Conservation (phyloP, 2,329 filamentous ascomycete genomes). For the Fusarium oligoseptatum region DNA sequence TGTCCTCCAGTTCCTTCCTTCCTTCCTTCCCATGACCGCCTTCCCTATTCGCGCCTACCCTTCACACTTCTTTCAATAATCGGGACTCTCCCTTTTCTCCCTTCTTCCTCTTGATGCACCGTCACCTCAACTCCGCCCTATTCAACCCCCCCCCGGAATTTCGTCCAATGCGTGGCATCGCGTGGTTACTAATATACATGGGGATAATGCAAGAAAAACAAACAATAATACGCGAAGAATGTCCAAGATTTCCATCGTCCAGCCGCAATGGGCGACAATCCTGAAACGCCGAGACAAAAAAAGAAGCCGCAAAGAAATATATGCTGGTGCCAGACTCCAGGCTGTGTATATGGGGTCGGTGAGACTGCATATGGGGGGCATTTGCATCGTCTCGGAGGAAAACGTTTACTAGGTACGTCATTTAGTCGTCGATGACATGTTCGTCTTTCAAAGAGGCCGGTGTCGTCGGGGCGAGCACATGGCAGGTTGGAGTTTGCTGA, state of each 20-base stretch:
- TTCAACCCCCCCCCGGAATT: slow-evolving; percentile 6
- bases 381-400: slow-evolving; percentile 9
- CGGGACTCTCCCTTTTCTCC: background rate
- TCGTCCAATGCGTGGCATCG: slow-evolving; percentile 8
- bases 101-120: slow-evolving; percentile 14
- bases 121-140: slow-evolving; percentile 28
- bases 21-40: background rate
- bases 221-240: slow-evolving; percentile 25
- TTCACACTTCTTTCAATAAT: slow-evolving; percentile 23
- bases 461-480: slow-evolving; percentile 22
- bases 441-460: slow-evolving; percentile 25
- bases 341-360: slow-evolving; percentile 35
- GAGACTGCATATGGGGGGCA: slow-evolving; percentile 13
- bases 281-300: slow-evolving; percentile 42
- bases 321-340: slow-evolving; percentile 41
- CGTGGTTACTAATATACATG: slow-evolving; percentile 38
- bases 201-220: slow-evolving; percentile 31
- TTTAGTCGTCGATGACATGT: slow-evolving; percentile 33
- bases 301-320: slow-evolving; percentile 32
- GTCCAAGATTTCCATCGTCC: slow-evolving; percentile 17
- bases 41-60: slow-evolving; percentile 2
- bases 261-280: slow-evolving; percentile 10
- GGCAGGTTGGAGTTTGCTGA: background rate
- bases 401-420: slow-evolving; percentile 18
- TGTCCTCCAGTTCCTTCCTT: slow-evolving; percentile 12